These are phyloP conservation scores for Solanum rostratum DNA, from an alignment of 257 asterid species.

Conservation along the genomic window DNA sequence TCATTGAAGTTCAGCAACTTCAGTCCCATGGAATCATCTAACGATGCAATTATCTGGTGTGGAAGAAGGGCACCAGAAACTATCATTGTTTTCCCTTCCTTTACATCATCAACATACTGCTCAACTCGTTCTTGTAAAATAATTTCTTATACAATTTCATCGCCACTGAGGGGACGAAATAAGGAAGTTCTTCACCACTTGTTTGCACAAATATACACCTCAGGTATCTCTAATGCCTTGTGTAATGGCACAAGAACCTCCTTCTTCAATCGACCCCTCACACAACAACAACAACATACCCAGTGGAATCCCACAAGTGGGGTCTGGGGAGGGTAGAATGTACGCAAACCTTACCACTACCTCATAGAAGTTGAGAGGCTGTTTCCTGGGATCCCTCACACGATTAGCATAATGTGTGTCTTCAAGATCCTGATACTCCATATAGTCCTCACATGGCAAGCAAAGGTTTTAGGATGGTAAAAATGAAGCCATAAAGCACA, in stretches of 20 bases:
- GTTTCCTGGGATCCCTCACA: not conserved
- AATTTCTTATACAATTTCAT: not conserved
- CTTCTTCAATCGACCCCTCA: not conserved
- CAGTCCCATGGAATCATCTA: not conserved
- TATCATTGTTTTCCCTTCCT: not conserved
- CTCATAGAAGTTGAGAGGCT: too few species aligned
- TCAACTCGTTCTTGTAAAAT: not conserved
- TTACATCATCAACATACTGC: not conserved
- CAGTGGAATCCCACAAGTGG: too few species aligned
- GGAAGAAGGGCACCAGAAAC: not conserved
- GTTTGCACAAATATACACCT: not conserved
- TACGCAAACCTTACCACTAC: too few species aligned
- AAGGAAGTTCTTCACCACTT: not conserved
- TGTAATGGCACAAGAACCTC: not conserved
- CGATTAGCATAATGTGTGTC: not conserved
- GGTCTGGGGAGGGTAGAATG: too few species aligned
- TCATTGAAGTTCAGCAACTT: not conserved
- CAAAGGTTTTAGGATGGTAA: constrained; percentile 11
- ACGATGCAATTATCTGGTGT: not conserved
- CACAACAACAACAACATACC: too few species aligned
- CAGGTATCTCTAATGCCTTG: not conserved
- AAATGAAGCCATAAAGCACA: constrained; percentile 12
- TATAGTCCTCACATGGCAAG: not conserved
- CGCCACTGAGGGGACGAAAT: not conserved
- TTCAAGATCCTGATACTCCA: not conserved